Percentiles rank a stretch among this genome's conserved stretches.
Evolutionary conservation across 768 basidiomycete species (phyloP).

Genomic region (Amanita fuliginea): DNA sequence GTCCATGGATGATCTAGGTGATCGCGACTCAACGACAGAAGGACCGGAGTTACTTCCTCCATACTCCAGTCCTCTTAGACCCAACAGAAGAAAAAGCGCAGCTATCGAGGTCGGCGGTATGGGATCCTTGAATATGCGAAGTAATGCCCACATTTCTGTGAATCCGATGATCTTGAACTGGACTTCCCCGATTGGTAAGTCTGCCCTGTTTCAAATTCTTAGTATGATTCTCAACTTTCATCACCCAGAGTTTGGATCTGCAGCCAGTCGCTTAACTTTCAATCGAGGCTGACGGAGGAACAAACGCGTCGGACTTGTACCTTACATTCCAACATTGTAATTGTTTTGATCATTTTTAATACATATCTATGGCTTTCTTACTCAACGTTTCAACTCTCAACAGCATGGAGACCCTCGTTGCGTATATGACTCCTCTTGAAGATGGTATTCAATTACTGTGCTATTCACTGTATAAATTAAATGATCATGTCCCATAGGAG

Average conservation of each 20-base stretch:
- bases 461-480: not conserved
- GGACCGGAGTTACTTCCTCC: slow-evolving; percentile 12
- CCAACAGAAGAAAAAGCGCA: slow-evolving; percentile 29
- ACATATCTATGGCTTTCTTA: not conserved
- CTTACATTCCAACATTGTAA: not conserved
- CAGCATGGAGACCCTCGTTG: not conserved
- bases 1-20: slow-evolving; percentile 9
- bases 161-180: slow-evolving; percentile 53
- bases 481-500: not conserved
- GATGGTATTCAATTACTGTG: not conserved
- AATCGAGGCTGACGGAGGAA: not conserved
- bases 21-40: not conserved
- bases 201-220: not conserved
- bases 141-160: slow-evolving; percentile 12
- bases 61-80: slow-evolving; percentile 17
- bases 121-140: slow-evolving; percentile 17
- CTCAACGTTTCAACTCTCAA: not conserved
- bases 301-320: not conserved
- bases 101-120: slow-evolving; percentile 27
- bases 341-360: not conserved
- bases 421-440: not conserved
- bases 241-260: not conserved
- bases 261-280: not conserved
- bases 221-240: not conserved
- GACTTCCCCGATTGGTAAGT: slow-evolving; percentile 60